Base-by-base conservation (phyloP, 768 basidiomycete species). In the Mrakia frigida region DNA sequence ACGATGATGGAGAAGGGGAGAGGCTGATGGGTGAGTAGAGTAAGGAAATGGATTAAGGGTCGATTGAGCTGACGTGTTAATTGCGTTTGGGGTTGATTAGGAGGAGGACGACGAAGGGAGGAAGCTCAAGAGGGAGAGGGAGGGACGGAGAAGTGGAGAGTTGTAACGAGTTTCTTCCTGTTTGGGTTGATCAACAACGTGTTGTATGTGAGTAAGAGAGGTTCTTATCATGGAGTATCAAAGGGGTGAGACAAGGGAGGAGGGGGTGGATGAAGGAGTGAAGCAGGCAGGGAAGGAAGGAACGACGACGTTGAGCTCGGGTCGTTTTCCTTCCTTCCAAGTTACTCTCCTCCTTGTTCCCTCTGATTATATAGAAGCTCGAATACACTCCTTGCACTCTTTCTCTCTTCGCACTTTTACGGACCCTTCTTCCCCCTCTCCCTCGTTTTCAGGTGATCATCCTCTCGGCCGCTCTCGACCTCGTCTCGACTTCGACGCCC, bases 381-480 rank as follows among this genome's bases (percentile, higher is more conserved):
- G n/a, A n/a, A 11, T 43, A 43, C 46, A 18, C 16, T 14, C 46
- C 46, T 21, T 2, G 4, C 9, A 14, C 46, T 21, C 18, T 14
- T 31, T 6, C 3, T 60, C n/a, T 25, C 9, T 16, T 59, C n/a
- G n/a, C 28, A 11, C 28, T n/a, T 61, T 61, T 31, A 16, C 60
- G n/a, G n/a, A 35, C 2, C 71, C 6, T 35, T 33, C 10, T 25
- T 6, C 9, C 18, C 7, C 56, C 2, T 39, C 28, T 56, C 7
- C 39, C 25, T 61, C 53, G 23, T 39, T n/a, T 25, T 3, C 63
- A 98, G 84, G 96, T 99, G 52, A 91, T 98, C 78, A 97, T 98
- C 78, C 88, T 99, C 28, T 96, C 93, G 1, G 96, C 96, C 9
- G 97, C 97, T 1, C 86, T 98, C 5, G 97, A 99, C 81, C 87